These are phyloP conservation scores for Xylaria acuta DNA, from an alignment of 495 filamentous ascomycete genomes.

Conservation along the genomic window DNA sequence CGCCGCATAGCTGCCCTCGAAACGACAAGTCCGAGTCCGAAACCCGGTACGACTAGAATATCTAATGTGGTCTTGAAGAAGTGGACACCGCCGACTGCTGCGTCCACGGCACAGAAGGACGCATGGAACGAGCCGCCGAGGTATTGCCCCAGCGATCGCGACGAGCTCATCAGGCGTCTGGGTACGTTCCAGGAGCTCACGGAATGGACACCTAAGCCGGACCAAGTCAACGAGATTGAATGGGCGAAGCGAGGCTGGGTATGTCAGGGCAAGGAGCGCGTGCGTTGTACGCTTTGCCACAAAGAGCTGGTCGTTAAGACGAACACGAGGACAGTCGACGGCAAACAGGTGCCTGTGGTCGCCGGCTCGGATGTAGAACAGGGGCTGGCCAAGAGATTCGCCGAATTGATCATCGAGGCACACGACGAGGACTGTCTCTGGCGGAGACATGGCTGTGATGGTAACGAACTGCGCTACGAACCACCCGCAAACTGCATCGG, in stretches of 20 bases:
- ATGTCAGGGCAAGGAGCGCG: conserved; percentile 80
- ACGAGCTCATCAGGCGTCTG: conserved; percentile 79
- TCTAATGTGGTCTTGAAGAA: conserved; percentile 53
- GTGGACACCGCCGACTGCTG: conserved; percentile 35
- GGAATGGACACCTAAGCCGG: conserved; percentile 84
- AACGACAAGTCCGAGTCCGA: conserved; percentile 32
- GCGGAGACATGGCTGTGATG: conserved; percentile 83
- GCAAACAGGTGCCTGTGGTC: conserved; percentile 62
- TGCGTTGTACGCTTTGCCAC: conserved; percentile 82
- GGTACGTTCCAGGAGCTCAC: conserved; percentile 89
- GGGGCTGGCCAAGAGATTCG: conserved; percentile 79
- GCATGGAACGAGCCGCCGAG: conserved; percentile 49
- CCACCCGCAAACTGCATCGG: conserved; percentile 39
- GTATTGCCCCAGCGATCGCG: conserved; percentile 85
- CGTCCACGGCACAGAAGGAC: conserved; percentile 28
- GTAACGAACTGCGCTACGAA: conserved; percentile 58
- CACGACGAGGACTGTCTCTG: conserved; percentile 88
- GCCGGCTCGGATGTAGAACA: conserved; percentile 62
- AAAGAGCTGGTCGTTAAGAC: conserved; percentile 82
- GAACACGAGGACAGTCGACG: conserved; percentile 69
- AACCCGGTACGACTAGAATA: conserved; percentile 38
- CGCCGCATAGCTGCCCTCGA: conserved; percentile 49
- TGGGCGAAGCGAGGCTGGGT: conserved; percentile 97
- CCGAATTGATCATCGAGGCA: conserved; percentile 69
- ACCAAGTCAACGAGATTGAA: conserved; percentile 83